A percentile compares a stretch with the other conserved stretches of the same genome.
Evolutionary conservation across 352 stramenopile species (phyloP).

Genomic region (Pythium scleroteichum): DNA sequence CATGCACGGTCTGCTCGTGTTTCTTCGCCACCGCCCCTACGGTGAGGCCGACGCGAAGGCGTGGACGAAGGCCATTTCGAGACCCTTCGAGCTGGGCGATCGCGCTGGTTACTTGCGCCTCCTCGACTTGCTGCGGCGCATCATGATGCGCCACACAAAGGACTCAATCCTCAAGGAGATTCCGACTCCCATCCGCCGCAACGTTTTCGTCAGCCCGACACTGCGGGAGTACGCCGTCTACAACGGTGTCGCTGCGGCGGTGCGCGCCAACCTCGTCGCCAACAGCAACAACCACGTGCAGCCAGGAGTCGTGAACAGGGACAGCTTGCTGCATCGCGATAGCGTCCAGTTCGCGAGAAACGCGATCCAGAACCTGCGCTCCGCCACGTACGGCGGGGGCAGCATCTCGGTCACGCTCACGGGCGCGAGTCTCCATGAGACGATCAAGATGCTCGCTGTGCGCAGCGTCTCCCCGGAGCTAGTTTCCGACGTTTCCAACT

Average conservation of each 20-base stretch:
- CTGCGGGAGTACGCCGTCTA: conserved; percentile 64
- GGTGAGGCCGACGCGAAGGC: conserved; percentile 63
- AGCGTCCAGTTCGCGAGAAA: conserved; percentile 59
- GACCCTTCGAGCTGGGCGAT: conserved; percentile 60
- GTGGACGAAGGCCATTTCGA: conserved; percentile 67
- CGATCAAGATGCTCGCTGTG: conserved; percentile 48
- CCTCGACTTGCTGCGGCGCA: conserved; percentile 73
- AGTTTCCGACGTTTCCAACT: conserved; percentile 44
- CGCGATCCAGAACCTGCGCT: conserved; percentile 60
- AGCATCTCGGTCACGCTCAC: conserved; percentile 48
- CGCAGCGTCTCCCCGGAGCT: conserved; percentile 46
- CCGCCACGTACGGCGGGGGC: conserved; percentile 52
- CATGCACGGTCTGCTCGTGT: conserved; percentile 88
- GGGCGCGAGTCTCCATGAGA: conserved; percentile 45
- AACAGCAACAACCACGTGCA: conserved; percentile 72
- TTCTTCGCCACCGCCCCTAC: conserved; percentile 88
- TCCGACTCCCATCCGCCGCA: conserved; percentile 8
- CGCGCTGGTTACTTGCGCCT: conserved; percentile 65
- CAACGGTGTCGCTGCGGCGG: conserved; percentile 61
- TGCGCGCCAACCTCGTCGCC: conserved; percentile 71
- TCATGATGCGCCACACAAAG: conserved; percentile 96
- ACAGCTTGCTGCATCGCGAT: conserved; percentile 77
- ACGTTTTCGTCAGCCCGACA: neutral
- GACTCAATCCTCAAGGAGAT: conserved; percentile 75
- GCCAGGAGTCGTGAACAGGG: conserved; percentile 49